Evolutionary conservation across 1,284 basidiomycete species (phyloP), one percentile per base, ranked within the genome.

Genomic region (Prillingera fragicola): DNA sequence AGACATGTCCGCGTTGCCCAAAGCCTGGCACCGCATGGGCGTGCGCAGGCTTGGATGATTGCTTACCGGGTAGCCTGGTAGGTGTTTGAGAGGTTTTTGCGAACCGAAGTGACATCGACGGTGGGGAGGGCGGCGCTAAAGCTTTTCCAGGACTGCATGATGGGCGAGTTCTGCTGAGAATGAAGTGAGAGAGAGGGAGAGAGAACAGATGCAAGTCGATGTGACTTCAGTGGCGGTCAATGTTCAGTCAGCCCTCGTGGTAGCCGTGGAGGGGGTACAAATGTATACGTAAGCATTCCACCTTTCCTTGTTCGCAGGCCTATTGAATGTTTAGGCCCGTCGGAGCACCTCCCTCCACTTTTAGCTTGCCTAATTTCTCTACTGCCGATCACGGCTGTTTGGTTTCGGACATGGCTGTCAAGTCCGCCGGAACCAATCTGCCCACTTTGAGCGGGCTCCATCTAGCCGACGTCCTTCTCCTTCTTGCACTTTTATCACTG

Each of bases 31-130:
- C n/a, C n/a, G n/a, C n/a, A n/a, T n/a, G n/a, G n/a, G n/a, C 10
- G n/a, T n/a, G n/a, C n/a, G n/a, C n/a, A n/a, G n/a, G 21, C 24
- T 27, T 13, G 12, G 4, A 24, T 23, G n/a, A 7, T 18, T 10
- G 62, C 68, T 34, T 40, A 73, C 73, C 71, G 82, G n/a, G 88
- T 89, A 3, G 85, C 85, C 71, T 94, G 90, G 10, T 90, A 80
- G 55, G 84, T 83, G 41, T 85, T 87, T 63, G 79, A 83, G 72
- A 95, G 82, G 55, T 84, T 83, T 75, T 89, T 90, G 55, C 81
- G 77, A 52, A 92, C 53, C 9, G 60, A 59, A 19, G 65, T 58
- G 42, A 71, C 58, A 56, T 72, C 70, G 18, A 72, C 70, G 29
- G 63, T 50, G 19, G 68, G 61, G 24, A 68, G 55, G 44, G 50